Evolutionary conservation across 371 early-diverging fungal species (phyloP), one percentile per base, ranked within the genome.

Genomic region (Thermomucor indicae-seudaticae): DNA sequence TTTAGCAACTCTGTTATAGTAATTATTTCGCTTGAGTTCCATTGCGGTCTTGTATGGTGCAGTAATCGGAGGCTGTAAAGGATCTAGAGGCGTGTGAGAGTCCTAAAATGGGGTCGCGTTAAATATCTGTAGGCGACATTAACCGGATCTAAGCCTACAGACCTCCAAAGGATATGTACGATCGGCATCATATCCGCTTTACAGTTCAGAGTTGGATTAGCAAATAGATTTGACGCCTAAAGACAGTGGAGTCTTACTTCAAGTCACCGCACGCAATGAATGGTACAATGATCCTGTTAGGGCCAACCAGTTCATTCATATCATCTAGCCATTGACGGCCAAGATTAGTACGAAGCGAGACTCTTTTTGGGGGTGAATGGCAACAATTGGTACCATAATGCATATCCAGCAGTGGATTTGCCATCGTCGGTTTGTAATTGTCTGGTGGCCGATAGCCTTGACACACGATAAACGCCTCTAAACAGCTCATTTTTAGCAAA

Each of bases 391-490:
- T 72, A 75, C 81, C 81, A 51, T 85, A 87, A 10, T 80, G 73
- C 31, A 88, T 66, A 65, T 93, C 92, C 41, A 95, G 74, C 31
- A 94, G 58, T 28, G 93, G 92, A 60, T 91, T 87, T 1, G 83
- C 79, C 93, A 95, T 92, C 45, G 87, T 92, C 3, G 95, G 95
- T 24, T 76, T 79, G 55, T 92, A 94, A 51, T 79, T 88, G 11
- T 59, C 65, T 4, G 95, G 95, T 30, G 95, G 95, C 29, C 70
- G 60, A 65, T 92, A 96, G 51, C 86, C 82, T 62, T 88, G 86
- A 65, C 97, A 95, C 7, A 96, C 93, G 48, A 97, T 82, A 60
- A 97, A 97, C 0, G 94, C 87, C 78, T 97, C 97, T 78, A 65
- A 39, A 35, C 6, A 17, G 16, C 28, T 37, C 17, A 6, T 40